Base-by-base conservation (phyloP, 1,284 basidiomycete genomes). In the Xerocomus nothofagi region DNA sequence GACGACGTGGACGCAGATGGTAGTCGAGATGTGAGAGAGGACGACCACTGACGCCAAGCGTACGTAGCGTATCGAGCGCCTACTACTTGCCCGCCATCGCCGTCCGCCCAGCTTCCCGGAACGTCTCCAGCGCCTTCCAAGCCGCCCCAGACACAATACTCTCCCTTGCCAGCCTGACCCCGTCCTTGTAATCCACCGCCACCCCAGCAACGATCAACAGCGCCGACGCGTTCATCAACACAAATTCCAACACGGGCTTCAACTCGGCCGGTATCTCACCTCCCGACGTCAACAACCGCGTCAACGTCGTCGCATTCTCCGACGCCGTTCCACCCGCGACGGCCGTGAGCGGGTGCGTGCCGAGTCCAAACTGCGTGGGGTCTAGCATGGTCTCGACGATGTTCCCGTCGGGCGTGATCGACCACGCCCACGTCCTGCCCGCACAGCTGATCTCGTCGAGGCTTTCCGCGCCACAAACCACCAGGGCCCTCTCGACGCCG, bases 381-480 rank as follows among this genome's bases (percentile, higher is more conserved):
- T 72, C 72, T 23, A 88, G 61, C 14, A 72, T 76, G 32, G 62
- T 69, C 58, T 81, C 76, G 0, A 71, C 75, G 55, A 88, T 77
- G 27, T 65, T 51, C 18, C 81, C 84, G 49, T 84, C 73, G 3
- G 38, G 54, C 24, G 67, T 67, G 30, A 89, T 71, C 58, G 84
- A 79, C 79, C 81, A 85, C 14, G 82, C 88, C 72, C 84, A 81
- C 10, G 94, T 96, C n/a, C 87, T 81, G 0, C 96, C 96, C 5
- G 86, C 93, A 63, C 91, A 92, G 63, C 88, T 92, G 64, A 99
- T 93, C 75, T 99, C 96, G 69, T 98, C 96, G 37, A 99, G 77
- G 1, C 84, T 84, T 68, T 99, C 97, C 40, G 81, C 82, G 2
- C 96, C 96, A 61, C 95, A 98, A 0, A 98, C 96, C 31, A 99